A percentile compares a stretch with the other conserved stretches of the same genome.
Evolutionary conservation across 768 basidiomycete species (phyloP).

Genomic region (Termitomyces titanicus): DNA sequence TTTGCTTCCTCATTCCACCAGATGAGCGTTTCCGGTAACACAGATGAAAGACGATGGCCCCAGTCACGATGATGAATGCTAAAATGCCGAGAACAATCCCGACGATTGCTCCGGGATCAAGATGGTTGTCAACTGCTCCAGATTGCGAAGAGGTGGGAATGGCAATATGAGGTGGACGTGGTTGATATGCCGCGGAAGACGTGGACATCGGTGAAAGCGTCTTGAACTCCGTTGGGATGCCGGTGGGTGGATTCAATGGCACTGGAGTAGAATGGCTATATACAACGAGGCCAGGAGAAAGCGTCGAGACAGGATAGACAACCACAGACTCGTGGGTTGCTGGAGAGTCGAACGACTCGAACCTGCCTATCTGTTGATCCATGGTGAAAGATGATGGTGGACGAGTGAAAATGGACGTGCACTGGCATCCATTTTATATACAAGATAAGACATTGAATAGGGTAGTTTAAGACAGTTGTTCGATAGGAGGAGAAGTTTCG

Average conservation of each 20-base stretch:
- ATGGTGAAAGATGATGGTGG: not conserved
- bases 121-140: not conserved
- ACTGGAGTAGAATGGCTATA: constrained; percentile 1
- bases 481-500: not conserved
- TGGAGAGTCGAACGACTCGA: not conserved
- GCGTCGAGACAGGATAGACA: not conserved
- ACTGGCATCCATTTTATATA: not conserved
- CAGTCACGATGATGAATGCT: constrained; percentile 7
- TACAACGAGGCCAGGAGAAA: not conserved
- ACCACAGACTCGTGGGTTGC: not conserved
- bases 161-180: constrained; percentile 10
- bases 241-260: not conserved
- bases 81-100: constrained; percentile 16
- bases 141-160: constrained; percentile 1
- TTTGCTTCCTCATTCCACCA: not conserved
- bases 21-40: not conserved
- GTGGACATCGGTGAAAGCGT: not conserved
- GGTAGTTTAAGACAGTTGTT: not conserved
- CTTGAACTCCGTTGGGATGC: not conserved
- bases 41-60: constrained; percentile 12
- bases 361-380: not conserved
- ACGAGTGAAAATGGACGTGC: not conserved
- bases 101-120: constrained; percentile 14
- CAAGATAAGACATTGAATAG: constrained; percentile 7
- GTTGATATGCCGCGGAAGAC: not conserved